Conservation (phyloP, 768 basidiomycete species). For the Guyanaporus albipodus region DNA sequence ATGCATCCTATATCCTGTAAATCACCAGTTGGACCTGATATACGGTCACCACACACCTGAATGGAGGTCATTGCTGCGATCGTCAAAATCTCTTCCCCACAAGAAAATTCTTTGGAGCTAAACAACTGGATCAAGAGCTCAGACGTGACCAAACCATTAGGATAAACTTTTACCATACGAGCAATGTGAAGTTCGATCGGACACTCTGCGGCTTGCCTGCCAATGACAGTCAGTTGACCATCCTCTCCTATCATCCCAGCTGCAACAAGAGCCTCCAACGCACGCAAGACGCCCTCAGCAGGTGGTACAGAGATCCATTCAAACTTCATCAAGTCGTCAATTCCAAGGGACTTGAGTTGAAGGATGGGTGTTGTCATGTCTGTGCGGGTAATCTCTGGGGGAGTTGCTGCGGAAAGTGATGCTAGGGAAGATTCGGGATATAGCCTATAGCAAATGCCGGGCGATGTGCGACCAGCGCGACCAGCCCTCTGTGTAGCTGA, state of each 20-base stretch:
- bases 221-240: constrained; percentile 70
- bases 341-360: constrained; percentile 91
- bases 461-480: constrained; percentile 88
- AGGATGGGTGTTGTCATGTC: constrained; percentile 91
- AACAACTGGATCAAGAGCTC: constrained; percentile 57
- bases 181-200: constrained; percentile 91
- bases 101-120: constrained; percentile 76
- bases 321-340: constrained; percentile 93
- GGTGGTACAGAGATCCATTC: constrained; percentile 93
- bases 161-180: constrained; percentile 67
- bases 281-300: constrained; percentile 77
- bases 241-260: constrained; percentile 84
- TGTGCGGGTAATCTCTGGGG: constrained; percentile 87
- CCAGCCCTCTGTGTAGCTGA: constrained; percentile 93
- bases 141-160: neutral
- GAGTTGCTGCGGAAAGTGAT: constrained; percentile 62
- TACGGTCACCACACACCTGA: constrained; percentile 49
- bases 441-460: constrained; percentile 90
- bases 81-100: constrained; percentile 93
- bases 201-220: constrained; percentile 87
- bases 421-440: constrained; percentile 66
- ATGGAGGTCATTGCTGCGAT: constrained; percentile 95
- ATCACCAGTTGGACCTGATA: neutral
- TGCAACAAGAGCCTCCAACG: constrained; percentile 76
- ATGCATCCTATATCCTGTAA: constrained; percentile 62